These are phyloP conservation scores for Fragaria ananassa DNA, from an alignment of 306 rosid genomes.

Conservation along the genomic window DNA sequence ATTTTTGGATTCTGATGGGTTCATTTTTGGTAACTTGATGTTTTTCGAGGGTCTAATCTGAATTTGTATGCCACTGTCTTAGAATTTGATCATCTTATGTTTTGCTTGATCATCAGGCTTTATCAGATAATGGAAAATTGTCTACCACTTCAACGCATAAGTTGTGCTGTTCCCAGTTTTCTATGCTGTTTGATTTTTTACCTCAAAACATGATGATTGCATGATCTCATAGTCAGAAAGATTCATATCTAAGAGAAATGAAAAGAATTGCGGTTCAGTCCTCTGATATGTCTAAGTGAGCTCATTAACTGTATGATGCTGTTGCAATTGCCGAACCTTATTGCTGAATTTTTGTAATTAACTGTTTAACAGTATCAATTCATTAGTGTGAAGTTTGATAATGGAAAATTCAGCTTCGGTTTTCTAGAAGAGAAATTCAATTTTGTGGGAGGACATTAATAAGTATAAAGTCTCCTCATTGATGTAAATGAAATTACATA, in stretches of 20 bases:
- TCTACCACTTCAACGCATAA: constrained; percentile 6
- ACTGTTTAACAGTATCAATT: neutral
- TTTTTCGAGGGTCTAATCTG: constrained; percentile 12
- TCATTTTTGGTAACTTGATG: constrained; percentile 1
- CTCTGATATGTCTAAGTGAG: neutral
- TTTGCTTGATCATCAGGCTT: constrained; percentile 4
- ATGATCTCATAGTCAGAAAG: neutral
- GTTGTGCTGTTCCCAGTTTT: neutral
- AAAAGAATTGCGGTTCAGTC: neutral
- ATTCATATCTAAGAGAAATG: neutral
- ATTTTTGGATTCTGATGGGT: constrained; percentile 29
- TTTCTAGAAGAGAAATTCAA: neutral
- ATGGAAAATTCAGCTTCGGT: neutral
- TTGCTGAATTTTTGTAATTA: neutral
- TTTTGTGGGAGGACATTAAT: neutral
- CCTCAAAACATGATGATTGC: neutral
- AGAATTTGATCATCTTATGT: constrained; percentile 6
- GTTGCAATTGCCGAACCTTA: neutral
- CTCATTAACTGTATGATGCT: neutral
- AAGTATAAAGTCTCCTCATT: neutral
- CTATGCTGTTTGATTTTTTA: neutral
- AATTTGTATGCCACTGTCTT: constrained; percentile 12
- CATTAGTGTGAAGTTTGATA: neutral
- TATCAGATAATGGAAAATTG: constrained; percentile 17
- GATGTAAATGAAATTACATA: neutral